These are phyloP conservation scores for Venturiaceae sp. DNA, from an alignment of 2,329 filamentous ascomycete genomes.

Conservation along the genomic window DNA sequence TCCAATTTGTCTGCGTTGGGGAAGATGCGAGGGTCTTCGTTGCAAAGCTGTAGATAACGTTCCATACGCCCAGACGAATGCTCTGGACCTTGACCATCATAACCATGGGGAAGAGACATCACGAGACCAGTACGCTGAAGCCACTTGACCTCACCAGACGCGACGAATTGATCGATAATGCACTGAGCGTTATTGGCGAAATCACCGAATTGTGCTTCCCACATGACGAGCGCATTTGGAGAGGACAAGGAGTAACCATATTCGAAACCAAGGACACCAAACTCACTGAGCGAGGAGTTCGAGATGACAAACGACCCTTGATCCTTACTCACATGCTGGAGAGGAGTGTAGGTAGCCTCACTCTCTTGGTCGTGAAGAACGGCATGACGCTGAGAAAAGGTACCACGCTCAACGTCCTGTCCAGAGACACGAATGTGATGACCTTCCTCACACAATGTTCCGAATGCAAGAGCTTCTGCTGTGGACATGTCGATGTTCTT, in stretches of 20 bases:
- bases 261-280: constrained; percentile 80
- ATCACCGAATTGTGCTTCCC: constrained; percentile 99
- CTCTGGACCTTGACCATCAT: constrained; percentile 96
- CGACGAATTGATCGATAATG: constrained; percentile 98
- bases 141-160: constrained; percentile 97
- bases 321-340: constrained; percentile 80
- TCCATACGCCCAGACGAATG: constrained; percentile 97
- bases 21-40: constrained; percentile 93
- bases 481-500: constrained; percentile 97
- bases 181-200: constrained; percentile 99
- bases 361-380: constrained; percentile 97
- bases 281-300: constrained; percentile 80
- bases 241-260: constrained; percentile 98
- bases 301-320: constrained; percentile 95
- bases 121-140: constrained; percentile 95
- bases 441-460: constrained; percentile 80
- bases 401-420: constrained; percentile 98
- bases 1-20: constrained; percentile 80
- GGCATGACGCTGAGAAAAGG: constrained; percentile 95
- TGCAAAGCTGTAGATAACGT: constrained; percentile 92
- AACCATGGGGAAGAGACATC: constrained; percentile 93
- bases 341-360: constrained; percentile 84
- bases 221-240: constrained; percentile 95
- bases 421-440: constrained; percentile 97
- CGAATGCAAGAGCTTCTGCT: constrained; percentile 91